Conservation (phyloP, 2,329 filamentous ascomycete species). For the Sarocladium kiliense region DNA sequence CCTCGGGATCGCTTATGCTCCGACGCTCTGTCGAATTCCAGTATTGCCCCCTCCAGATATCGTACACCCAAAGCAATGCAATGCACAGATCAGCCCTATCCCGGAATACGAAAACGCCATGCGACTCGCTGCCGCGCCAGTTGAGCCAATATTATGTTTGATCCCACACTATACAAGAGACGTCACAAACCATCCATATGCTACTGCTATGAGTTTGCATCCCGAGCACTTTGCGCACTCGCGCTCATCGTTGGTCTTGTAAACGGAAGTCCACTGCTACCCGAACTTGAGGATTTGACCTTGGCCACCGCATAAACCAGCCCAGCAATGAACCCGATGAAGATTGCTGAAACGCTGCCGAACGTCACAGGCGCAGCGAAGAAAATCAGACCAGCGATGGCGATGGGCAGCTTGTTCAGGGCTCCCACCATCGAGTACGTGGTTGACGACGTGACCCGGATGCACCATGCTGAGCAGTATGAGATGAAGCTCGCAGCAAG, state of each 20-base stretch:
- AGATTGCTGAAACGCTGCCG: constrained; percentile 79
- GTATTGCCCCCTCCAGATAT: no score
- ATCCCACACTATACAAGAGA: not conserved
- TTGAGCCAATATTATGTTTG: not conserved
- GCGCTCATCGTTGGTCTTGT: constrained; percentile 70
- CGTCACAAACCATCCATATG: not conserved
- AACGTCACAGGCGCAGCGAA: constrained; percentile 86
- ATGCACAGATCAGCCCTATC: not conserved
- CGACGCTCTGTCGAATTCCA: no score
- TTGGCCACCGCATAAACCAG: constrained; percentile 62
- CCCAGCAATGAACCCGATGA: constrained; percentile 79
- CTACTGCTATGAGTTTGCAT: constrained; percentile 40
- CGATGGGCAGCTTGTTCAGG: constrained; percentile 89
- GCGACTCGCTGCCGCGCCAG: not conserved
- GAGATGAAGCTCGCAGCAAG: constrained; percentile 88
- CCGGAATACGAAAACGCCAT: not conserved
- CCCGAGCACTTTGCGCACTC: constrained; percentile 84
- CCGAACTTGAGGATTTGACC: constrained; percentile 58
- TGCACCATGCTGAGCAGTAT: constrained; percentile 93
- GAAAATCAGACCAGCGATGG: constrained; percentile 79
- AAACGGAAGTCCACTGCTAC: constrained; percentile 63
- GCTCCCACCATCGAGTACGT: constrained; percentile 95
- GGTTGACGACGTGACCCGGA: constrained; percentile 89
- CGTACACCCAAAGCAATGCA: no score
- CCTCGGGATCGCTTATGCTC: no score